These are phyloP conservation scores for Trichosporon sp. DNA, from an alignment of 1,284 basidiomycete species.

Conservation along the genomic window DNA sequence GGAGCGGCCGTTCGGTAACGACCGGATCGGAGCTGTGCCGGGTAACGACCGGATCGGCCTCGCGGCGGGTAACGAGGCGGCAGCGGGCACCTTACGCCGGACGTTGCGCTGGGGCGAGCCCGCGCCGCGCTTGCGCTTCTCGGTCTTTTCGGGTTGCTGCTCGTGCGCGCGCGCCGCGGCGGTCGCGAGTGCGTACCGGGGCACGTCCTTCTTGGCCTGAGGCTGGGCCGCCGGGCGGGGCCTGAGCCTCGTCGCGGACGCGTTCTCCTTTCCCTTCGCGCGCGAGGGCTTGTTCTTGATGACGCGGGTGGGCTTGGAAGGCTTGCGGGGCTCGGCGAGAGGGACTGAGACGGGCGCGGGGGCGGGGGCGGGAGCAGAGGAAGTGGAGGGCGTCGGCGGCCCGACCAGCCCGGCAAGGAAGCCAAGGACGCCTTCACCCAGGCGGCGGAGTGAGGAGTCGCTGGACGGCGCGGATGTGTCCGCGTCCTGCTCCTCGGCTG, in stretches of 20 bases:
- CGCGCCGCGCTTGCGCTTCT: not conserved
- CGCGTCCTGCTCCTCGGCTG: not conserved
- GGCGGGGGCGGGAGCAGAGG: not conserved
- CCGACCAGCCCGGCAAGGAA: slow-evolving; percentile 3
- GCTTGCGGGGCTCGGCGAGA: not conserved
- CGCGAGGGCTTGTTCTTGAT: not conserved
- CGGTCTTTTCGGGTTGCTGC: not conserved
- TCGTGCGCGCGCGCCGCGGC: not conserved
- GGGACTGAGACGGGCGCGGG: not conserved
- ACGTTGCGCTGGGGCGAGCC: not conserved
- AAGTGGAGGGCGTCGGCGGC: not conserved
- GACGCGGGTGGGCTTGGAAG: not conserved
- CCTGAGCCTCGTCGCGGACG: not conserved
- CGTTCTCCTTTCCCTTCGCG: not conserved
- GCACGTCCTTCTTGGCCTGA: not conserved
- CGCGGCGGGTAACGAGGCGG: not conserved
- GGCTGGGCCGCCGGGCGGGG: not conserved
- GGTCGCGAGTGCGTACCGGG: not conserved
- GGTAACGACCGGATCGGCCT: not conserved
- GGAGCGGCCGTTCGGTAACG: not conserved
- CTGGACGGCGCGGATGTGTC: not conserved
- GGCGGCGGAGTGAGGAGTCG: not conserved
- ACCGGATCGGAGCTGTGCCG: not conserved
- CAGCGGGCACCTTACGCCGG: slow-evolving; percentile 2
- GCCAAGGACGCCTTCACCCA: not conserved